Evolutionary conservation across 2,329 filamentous ascomycete genomes (phyloP), one percentile per base, ranked within the genome.

Genomic region (Aspergillus awamori): DNA sequence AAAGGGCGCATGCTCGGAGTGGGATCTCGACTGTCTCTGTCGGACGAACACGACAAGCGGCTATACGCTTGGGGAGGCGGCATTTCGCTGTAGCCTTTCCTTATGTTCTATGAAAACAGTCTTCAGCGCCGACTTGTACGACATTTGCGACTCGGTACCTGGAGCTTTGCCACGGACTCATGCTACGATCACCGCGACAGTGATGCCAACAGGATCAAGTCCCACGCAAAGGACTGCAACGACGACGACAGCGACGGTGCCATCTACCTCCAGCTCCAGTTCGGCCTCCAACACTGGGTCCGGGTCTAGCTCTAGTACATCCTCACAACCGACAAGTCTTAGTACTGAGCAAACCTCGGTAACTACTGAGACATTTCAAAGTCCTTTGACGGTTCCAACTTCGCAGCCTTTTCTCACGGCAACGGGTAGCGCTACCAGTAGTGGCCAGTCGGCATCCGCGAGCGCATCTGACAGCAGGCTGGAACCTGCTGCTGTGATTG

Each of bases 51-150:
- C 88, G 8, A 76, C 74, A 11, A 83, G 83, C 30, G 88, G 87
- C 8, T 89, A 87, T 67, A 92, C 90, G 1, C 70, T 92, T 52
- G 89, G 88, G n/a, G 90, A 92, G 76, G 89, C 83, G 10, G 88
- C 86, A 4, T 76, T 91, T 63, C 84, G 88, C 69, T 93, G 90
- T 73, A 82, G 90, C 36, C 79, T 84, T 8, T 84, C 84, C 2
- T 76, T 75, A 13, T 93, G 90, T 72, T 73, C 77, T 4, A 77
- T 79, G 3, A 69, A 75, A 10, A 81, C 84, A 54, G 72, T 73
- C 8, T 67, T 71, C 36, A 75, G 82, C 74, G 70, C 80, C 67
- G 75, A 78, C 30, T 79, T 83, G 2, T 76, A 83, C 57, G 77
- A 76, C 22, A 86, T 92, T 77, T 92, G 89, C 69, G 74, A 65